Percentiles rank a stretch among this genome's conserved stretches.
phyloP scores from a whole-genome alignment of 805 yeast species.

The Ogataea angusta region DNA sequence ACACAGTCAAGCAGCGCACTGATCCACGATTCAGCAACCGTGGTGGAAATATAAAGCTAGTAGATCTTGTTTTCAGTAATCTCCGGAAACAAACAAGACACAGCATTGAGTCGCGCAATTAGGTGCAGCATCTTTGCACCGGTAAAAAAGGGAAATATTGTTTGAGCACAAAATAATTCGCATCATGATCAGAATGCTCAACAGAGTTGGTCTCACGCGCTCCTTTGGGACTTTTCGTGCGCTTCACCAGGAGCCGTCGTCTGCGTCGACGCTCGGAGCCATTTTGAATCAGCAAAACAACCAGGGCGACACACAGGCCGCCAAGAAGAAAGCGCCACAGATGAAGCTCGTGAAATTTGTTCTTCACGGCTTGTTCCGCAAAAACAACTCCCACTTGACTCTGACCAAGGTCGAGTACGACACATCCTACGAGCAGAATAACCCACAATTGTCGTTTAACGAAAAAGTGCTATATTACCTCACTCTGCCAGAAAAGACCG shows the following conservation, averaged over 20 bases:
- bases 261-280: constrained; percentile 27
- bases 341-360: constrained; percentile 56
- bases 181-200: not conserved
- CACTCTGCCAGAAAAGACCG: constrained; percentile 73
- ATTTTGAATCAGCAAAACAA: constrained; percentile 17
- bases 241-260: constrained; percentile 1
- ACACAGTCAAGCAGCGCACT: constrained; percentile 1
- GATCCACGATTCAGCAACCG: constrained; percentile 1
- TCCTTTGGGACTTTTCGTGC: constrained; percentile 1
- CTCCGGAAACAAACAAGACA: constrained; percentile 9
- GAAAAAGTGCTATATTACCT: constrained; percentile 75
- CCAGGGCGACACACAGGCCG: not conserved
- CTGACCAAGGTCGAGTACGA: constrained; percentile 70
- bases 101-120: constrained; percentile 7
- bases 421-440: constrained; percentile 51
- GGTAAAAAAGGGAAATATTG: not conserved
- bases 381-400: constrained; percentile 81
- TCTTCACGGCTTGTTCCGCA: constrained; percentile 70
- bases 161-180: not conserved
- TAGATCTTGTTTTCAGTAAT: constrained; percentile 2
- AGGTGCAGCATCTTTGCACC: constrained; percentile 8
- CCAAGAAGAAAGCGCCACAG: constrained; percentile 13
- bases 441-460: constrained; percentile 54
- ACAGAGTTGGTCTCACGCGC: not conserved
- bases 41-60: not conserved